Evolutionary conservation across 2,329 filamentous ascomycete species (phyloP), one percentile per base, ranked within the genome.

Genomic region (Xylaria sp.): DNA sequence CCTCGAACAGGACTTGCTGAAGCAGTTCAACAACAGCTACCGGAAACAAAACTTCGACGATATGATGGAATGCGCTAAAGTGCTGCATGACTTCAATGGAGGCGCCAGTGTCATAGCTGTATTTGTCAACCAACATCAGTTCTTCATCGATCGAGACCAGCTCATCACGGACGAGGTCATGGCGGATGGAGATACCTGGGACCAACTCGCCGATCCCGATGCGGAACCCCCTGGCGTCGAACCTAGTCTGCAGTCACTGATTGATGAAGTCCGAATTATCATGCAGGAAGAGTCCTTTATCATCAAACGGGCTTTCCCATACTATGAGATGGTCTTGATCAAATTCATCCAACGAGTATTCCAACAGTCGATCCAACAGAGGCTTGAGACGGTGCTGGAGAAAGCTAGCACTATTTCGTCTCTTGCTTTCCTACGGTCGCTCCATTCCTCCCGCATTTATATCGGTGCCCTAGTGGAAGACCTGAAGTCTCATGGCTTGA

Each of bases 41-140:
- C 84, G 92, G 64, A 87, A 89, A 67, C 92, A 96, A 69, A 96
- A 97, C 75, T 97, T 96, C 70, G 91, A 97, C 66, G 92, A 95
- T 69, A 99, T 99, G 95, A 88, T 91, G 77, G 94, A 97, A 72
- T 99, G 94, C 72, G 91, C 95, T 57, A 90, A 90, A 69, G 94
- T 97, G 48, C 79, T 99, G 63, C 84, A 94, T 72, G 94, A 97
- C 75, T 99, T 99, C 80, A 96, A 93, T 73, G 92, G 94, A 55
- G 94, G 94, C 55, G 87, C 91, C 59, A 97, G 92, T 72, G 94
- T 97, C 61, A 96, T 97, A 74, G 93, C 91, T 11, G 82, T 93
- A 9, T 99, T 97, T 74, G 93, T 99, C 71, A 99, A 99, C 72
- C 94, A 99, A 74, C 95, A 99, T 76, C 92, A 96, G 70, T 99